A percentile compares a stretch with the other conserved stretches of the same genome.
phyloP scores from a whole-genome alignment of 2,329 filamentous ascomycete genomes.

The Xylariaceae sp. region DNA sequence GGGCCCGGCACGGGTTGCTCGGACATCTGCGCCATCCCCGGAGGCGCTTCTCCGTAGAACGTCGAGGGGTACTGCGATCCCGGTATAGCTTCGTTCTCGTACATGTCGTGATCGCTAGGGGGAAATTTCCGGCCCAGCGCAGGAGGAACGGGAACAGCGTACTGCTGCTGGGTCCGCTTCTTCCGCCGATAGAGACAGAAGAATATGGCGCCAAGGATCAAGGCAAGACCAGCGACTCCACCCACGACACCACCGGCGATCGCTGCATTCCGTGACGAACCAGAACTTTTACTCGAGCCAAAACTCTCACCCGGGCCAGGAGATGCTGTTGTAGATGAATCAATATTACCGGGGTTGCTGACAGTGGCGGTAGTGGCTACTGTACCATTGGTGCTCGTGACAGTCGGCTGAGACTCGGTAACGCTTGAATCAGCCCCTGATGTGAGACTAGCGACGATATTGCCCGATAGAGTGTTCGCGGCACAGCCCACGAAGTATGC shows the following conservation, averaged over 20 bases:
- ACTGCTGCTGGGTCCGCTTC: conserved; percentile 11
- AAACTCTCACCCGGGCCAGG: conserved; percentile 6
- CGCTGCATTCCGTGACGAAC: conserved; percentile 23
- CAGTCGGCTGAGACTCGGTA: conserved; percentile 8
- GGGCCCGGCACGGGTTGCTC: conserved; percentile 17
- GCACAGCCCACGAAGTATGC: conserved; percentile 29
- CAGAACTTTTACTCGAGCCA: conserved; percentile 5
- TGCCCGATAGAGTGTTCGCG: conserved; percentile 19
- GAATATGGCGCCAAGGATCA: conserved; percentile 25
- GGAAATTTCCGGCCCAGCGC: conserved; percentile 19
- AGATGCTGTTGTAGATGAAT: conserved; percentile 16
- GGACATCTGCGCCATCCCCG: conserved; percentile 24
- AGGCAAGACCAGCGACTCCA: conserved; percentile 25
- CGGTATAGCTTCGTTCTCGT: conserved; percentile 24
- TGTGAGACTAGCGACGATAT: conserved; percentile 23
- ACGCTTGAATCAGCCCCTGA: conserved; percentile 1
- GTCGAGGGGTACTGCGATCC: conserved; percentile 28
- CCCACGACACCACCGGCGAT: conserved; percentile 30
- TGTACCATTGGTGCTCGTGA: conserved; percentile 11
- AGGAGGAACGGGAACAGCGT: conserved; percentile 10
- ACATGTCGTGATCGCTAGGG: conserved; percentile 20
- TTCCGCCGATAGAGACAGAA: conserved; percentile 25
- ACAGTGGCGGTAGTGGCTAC: conserved; percentile 23
- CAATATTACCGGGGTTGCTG: conserved; percentile 8
- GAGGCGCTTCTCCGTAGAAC: conserved; percentile 29